phyloP scores from a whole-genome alignment of 306 rosid genomes.

The Carpinus viminea region DNA sequence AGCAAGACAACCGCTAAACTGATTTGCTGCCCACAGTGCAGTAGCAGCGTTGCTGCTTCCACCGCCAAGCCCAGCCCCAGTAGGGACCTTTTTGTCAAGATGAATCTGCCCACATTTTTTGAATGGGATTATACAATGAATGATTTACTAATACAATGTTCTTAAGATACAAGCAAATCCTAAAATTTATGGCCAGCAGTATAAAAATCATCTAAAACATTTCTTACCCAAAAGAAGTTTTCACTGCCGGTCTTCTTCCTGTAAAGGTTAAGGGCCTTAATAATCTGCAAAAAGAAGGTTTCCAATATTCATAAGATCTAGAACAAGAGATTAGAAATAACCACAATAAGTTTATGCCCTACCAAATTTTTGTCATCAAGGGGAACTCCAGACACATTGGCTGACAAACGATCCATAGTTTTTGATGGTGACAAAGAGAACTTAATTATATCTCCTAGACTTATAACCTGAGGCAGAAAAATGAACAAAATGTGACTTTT shows the following conservation, averaged over 20 bases:
- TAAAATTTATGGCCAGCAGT: background rate
- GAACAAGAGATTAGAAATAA: conserved; percentile 20
- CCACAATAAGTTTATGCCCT: conserved; percentile 16
- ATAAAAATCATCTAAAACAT: background rate
- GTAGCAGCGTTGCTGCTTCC: conserved; percentile 99
- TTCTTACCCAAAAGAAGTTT: conserved; percentile 87
- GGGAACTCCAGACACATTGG: conserved; percentile 92
- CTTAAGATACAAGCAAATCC: conserved; percentile 2
- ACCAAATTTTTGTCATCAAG: conserved; percentile 92
- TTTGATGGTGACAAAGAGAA: conserved; percentile 88
- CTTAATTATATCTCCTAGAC: conserved; percentile 87
- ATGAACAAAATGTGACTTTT: background rate
- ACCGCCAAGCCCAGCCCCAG: conserved; percentile 99
- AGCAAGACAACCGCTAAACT: conserved; percentile 74
- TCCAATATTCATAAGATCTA: conserved; percentile 13
- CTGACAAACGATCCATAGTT: conserved; percentile 67
- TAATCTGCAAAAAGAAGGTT: conserved; percentile 59
- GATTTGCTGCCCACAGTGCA: conserved; percentile 97
- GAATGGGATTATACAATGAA: conserved; percentile 10
- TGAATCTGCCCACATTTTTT: conserved; percentile 65
- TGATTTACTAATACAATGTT: background rate
- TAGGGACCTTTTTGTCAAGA: conserved; percentile 89
- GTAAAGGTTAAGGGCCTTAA: conserved; percentile 94
- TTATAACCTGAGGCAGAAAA: conserved; percentile 68
- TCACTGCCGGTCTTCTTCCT: conserved; percentile 83